Percentiles rank a stretch among this genome's conserved stretches.
These are phyloP conservation scores for Corymbia calophylla DNA, from an alignment of 441 rosid species.

Conservation along the genomic window DNA sequence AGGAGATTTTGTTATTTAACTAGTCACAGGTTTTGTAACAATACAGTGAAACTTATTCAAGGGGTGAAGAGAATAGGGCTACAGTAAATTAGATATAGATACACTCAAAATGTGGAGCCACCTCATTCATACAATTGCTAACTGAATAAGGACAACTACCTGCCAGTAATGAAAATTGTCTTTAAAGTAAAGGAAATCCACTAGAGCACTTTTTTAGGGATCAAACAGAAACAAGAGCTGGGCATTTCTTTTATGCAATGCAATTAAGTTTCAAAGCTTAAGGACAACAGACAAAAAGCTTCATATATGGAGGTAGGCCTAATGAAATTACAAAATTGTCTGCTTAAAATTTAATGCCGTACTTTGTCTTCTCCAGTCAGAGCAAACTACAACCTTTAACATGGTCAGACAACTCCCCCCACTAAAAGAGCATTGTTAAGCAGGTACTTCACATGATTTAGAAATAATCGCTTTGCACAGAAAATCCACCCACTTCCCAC, in stretches of 20 bases:
- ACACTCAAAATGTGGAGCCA: neutral
- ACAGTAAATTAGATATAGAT: neutral
- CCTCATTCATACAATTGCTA: neutral
- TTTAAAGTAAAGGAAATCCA: neutral
- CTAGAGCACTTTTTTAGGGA: neutral
- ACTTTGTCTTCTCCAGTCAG: neutral
- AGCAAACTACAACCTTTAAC: neutral
- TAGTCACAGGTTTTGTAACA: neutral
- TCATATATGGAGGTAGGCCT: neutral
- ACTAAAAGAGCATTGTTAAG: neutral
- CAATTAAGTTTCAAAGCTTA: neutral
- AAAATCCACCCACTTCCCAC: neutral
- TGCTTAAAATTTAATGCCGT: neutral
- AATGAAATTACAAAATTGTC: neutral
- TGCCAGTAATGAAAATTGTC: neutral
- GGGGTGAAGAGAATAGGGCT: neutral
- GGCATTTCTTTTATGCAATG: neutral
- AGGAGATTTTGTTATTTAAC: neutral
- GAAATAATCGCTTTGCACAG: neutral
- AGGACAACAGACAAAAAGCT: neutral
- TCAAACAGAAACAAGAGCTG: neutral
- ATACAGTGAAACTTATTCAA: neutral
- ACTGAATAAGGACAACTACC: neutral
- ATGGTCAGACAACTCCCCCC: neutral
- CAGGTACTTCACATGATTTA: neutral